phyloP scores from a whole-genome alignment of 1,284 basidiomycete genomes.

The Puccinia polysora region DNA sequence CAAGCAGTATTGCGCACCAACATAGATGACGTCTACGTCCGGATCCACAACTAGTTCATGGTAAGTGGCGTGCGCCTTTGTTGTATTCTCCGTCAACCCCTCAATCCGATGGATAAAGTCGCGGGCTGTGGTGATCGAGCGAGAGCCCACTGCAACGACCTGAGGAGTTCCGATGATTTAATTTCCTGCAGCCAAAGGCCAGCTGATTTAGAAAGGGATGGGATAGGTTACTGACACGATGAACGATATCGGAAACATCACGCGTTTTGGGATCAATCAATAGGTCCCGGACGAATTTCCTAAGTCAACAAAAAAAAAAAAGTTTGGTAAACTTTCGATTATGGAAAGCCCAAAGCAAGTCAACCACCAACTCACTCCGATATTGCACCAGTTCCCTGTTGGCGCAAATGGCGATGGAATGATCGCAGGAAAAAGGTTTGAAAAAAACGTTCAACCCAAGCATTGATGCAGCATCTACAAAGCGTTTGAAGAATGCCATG shows the following conservation, averaged over 20 bases:
- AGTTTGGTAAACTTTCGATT: no score
- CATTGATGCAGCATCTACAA: no score
- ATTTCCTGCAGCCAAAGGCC: neutral
- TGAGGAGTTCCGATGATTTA: no score
- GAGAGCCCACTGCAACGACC: slow-evolving; percentile 69
- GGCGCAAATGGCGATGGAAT: no score
- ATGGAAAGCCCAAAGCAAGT: no score
- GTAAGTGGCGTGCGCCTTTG: slow-evolving; percentile 66
- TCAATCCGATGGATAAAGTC: slow-evolving; percentile 61
- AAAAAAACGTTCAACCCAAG: no score
- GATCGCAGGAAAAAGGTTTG: no score
- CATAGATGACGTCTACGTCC: slow-evolving; percentile 56
- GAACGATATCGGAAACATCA: slow-evolving; percentile 65
- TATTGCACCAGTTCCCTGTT: no score
- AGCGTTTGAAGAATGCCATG: no score
- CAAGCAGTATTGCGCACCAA: no score
- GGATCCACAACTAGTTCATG: slow-evolving; percentile 69
- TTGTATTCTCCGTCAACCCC: neutral
- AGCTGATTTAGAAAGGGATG: neutral
- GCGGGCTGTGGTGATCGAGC: slow-evolving; percentile 65
- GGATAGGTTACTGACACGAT: slow-evolving; percentile 56
- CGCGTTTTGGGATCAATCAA: slow-evolving; percentile 56
- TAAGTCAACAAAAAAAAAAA: no score
- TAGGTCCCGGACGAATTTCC: slow-evolving; percentile 55
- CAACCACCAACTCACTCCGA: no score